Evolutionary conservation across 495 filamentous ascomycete species (phyloP).

Genomic region (Talaromyces thailandensis): DNA sequence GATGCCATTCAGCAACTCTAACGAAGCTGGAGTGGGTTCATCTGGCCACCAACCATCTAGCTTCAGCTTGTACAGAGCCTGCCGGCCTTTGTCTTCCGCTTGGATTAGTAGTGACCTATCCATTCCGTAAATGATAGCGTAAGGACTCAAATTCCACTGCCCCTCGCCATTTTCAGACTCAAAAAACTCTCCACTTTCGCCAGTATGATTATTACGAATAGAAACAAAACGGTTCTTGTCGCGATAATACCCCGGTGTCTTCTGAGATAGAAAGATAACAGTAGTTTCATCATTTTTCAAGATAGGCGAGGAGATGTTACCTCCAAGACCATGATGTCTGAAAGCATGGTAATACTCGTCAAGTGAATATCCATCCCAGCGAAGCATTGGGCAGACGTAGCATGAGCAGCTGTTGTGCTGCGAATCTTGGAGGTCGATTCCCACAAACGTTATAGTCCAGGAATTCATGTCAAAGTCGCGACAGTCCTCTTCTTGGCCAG

Average conservation of each 20-base stretch:
- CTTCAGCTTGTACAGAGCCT: constrained; percentile 54
- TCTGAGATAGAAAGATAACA: constrained; percentile 74
- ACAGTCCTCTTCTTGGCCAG: constrained; percentile 45
- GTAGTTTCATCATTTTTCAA: constrained; percentile 65
- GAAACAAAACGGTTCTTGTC: constrained; percentile 77
- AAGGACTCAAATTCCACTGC: constrained; percentile 60
- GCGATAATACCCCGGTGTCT: constrained; percentile 73
- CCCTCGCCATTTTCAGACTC: constrained; percentile 51
- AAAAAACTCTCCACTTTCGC: constrained; percentile 51
- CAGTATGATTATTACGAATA: constrained; percentile 47
- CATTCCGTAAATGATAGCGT: constrained; percentile 51
- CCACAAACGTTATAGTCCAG: constrained; percentile 63
- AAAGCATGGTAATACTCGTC: constrained; percentile 26
- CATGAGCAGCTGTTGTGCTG: constrained; percentile 61
- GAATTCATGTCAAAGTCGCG: constrained; percentile 47
- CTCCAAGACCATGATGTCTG: constrained; percentile 39
- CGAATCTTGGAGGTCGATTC: constrained; percentile 70
- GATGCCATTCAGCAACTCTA: constrained; percentile 43
- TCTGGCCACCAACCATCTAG: constrained; percentile 39
- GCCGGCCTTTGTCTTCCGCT: constrained; percentile 58
- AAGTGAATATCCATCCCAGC: constrained; percentile 43
- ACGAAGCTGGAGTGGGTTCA: constrained; percentile 16
- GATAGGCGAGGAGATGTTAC: constrained; percentile 65
- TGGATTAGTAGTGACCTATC: constrained; percentile 59
- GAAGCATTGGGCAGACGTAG: constrained; percentile 54